Conservation (phyloP, 1,284 basidiomycete species). For the Thecaphora thlaspeos region DNA sequence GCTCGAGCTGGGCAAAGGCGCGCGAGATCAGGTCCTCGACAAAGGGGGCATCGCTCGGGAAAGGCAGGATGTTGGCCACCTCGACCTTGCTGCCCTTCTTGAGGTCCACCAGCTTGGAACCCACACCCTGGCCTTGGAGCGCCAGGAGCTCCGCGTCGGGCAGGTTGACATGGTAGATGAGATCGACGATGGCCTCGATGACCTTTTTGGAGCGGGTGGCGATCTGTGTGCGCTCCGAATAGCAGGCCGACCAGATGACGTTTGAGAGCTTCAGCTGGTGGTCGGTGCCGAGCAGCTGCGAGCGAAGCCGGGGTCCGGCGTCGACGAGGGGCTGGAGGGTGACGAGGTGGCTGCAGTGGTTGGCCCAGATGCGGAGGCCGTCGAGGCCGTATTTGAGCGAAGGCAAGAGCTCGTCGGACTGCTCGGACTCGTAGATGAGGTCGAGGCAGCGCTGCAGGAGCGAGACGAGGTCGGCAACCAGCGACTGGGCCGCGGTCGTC, state of each 20-base stretch:
- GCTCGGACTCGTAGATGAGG: constrained; percentile 9
- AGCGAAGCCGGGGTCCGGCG: background rate
- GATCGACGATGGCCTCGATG: constrained; percentile 16
- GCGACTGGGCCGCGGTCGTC: too few relatives aligned
- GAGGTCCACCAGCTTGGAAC: too few relatives aligned
- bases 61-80: too few relatives aligned
- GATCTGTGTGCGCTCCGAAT: constrained; percentile 24
- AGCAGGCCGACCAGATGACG: constrained; percentile 33
- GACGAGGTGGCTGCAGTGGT: constrained; percentile 5
- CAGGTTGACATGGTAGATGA: constrained; percentile 12
- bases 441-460: background rate
- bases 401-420: too few relatives aligned
- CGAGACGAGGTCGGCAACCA: background rate
- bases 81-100: too few relatives aligned
- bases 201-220: constrained; percentile 22
- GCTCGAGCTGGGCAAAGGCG: constrained; percentile 21
- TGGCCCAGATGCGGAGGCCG: constrained; percentile 26
- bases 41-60: constrained; percentile 13
- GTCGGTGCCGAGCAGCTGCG: background rate
- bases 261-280: constrained; percentile 26
- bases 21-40: constrained; percentile 19
- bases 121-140: too few relatives aligned
- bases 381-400: constrained; percentile 30
- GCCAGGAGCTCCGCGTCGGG: background rate
- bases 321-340: constrained; percentile 11